Conservation (phyloP, 2,329 filamentous ascomycete species). For the Neonectria faginata region DNA sequence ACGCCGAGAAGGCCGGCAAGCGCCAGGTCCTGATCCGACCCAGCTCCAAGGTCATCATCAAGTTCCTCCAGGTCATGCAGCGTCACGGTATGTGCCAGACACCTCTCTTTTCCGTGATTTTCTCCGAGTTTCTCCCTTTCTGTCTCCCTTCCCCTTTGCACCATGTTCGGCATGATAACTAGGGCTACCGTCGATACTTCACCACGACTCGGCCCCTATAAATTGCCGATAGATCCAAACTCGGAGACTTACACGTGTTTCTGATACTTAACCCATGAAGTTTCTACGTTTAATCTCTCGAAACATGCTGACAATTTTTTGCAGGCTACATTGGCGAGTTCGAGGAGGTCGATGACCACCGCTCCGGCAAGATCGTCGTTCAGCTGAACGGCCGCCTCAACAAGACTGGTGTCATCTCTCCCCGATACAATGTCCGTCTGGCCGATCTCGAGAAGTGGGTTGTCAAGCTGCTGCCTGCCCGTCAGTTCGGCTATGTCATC, state of each 20-base stretch:
- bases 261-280: slow-evolving; percentile 75
- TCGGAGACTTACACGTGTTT: slow-evolving; percentile 97
- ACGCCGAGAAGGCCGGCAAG: slow-evolving; percentile 99
- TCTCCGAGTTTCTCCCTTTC: slow-evolving; percentile 2
- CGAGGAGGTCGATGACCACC: slow-evolving; percentile 99
- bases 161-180: slow-evolving; percentile 98
- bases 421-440: slow-evolving; percentile 99
- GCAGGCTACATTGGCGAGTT: slow-evolving; percentile 99
- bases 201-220: slow-evolving; percentile 99
- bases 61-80: slow-evolving; percentile 99
- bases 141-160: slow-evolving; percentile 19
- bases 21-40: slow-evolving; percentile 98
- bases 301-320: slow-evolving; percentile 77
- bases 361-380: slow-evolving; percentile 99
- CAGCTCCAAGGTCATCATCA: slow-evolving; percentile 99
- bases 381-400: slow-evolving; percentile 99
- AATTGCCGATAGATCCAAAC: slow-evolving; percentile 95
- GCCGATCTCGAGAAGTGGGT: slow-evolving; percentile 99
- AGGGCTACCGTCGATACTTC: slow-evolving; percentile 85
- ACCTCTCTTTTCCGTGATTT: neutral
- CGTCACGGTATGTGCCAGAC: slow-evolving; percentile 85
- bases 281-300: slow-evolving; percentile 92
- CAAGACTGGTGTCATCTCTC: slow-evolving; percentile 99
- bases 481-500: slow-evolving; percentile 99
- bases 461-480: slow-evolving; percentile 96